Evolutionary conservation across 2,329 filamentous ascomycete species (phyloP), one percentile per base, ranked within the genome.

Genomic region (Grosmannia huntii): DNA sequence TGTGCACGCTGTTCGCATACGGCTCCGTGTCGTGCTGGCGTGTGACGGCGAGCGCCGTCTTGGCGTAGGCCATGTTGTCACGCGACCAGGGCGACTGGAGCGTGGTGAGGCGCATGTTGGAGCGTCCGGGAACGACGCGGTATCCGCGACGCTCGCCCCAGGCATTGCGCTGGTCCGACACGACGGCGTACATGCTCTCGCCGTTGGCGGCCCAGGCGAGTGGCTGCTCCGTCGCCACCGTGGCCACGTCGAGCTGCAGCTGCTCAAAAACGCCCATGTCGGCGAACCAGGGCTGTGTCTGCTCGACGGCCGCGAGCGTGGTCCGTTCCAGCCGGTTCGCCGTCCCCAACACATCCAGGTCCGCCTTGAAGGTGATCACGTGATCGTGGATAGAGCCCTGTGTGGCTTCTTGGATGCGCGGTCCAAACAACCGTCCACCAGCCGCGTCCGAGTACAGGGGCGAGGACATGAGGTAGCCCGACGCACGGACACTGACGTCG

Each of bases 11-110:
- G 59, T 73, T 70, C 51, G 66, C 65, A 21, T 70, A 70, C 1
- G 69, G 70, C 64, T 79, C 75, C 0, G 64, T 72, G 62, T 79
- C 76, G 63, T 77, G 72, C 46, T 76, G 75, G 9, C 66, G 64
- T 21, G 71, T 71, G 33, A 77, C 68, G 19, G 69, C 68, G 9
- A 77, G 63, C 60, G 75, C 71, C 46, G 61, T 56, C 61, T 66
- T 67, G 59, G 62, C 60, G 57, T 64, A 61, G 10, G 44, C 46
- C 51, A 57, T 57, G 41, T 62, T 59, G 54, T 59, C 46, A 36
- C 56, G 57, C 51, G 56, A 61, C 54, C 67, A 73, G 7, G 71
- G 69, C 38, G 70, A 73, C 56, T 69, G 64, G 7, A 67, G 54
- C 9, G 67, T 67, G n/a, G 65, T 68, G 19, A 75, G 69, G 48